Evolutionary conservation across 768 basidiomycete species (phyloP).

Genomic region (Phanerodontia chrysosporium): DNA sequence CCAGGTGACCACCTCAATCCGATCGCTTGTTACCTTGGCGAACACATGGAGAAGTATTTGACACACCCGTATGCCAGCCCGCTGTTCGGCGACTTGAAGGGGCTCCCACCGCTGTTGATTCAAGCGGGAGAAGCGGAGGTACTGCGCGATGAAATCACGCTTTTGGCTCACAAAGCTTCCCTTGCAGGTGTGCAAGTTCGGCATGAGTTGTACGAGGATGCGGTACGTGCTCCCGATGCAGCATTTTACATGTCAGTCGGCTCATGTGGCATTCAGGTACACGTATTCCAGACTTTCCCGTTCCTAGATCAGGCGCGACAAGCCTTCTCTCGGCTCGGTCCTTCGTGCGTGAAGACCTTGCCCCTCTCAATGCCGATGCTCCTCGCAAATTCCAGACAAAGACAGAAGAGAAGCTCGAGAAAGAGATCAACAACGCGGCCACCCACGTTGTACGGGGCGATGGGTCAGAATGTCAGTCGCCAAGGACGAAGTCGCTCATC

Average conservation of each 20-base stretch:
- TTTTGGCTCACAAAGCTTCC: constrained; percentile 91
- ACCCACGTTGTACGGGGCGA: constrained; percentile 71
- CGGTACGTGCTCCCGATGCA: constrained; percentile 53
- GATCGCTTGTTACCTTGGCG: constrained; percentile 90
- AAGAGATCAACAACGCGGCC: constrained; percentile 66
- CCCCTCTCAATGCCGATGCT: constrained; percentile 41
- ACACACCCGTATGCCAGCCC: constrained; percentile 97
- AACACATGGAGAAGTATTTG: constrained; percentile 70
- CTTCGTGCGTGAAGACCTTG: constrained; percentile 60
- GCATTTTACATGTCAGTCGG: not conserved
- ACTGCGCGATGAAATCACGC: constrained; percentile 86
- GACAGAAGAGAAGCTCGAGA: constrained; percentile 57
- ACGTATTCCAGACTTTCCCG: constrained; percentile 88
- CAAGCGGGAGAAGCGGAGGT: constrained; percentile 95
- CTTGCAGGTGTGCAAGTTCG: constrained; percentile 80
- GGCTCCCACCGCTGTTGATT: constrained; percentile 85
- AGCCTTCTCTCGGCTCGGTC: constrained; percentile 67
- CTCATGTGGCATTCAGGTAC: constrained; percentile 48
- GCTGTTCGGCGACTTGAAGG: constrained; percentile 84
- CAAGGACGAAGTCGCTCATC: constrained; percentile 12
- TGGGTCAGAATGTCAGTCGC: constrained; percentile 47
- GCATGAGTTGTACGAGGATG: constrained; percentile 90
- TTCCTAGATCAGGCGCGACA: constrained; percentile 65
- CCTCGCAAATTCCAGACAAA: constrained; percentile 14
- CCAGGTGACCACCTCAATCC: constrained; percentile 87